Conservation (phyloP, 352 stramenopile genomes). For the Phytophthora megakarya region DNA sequence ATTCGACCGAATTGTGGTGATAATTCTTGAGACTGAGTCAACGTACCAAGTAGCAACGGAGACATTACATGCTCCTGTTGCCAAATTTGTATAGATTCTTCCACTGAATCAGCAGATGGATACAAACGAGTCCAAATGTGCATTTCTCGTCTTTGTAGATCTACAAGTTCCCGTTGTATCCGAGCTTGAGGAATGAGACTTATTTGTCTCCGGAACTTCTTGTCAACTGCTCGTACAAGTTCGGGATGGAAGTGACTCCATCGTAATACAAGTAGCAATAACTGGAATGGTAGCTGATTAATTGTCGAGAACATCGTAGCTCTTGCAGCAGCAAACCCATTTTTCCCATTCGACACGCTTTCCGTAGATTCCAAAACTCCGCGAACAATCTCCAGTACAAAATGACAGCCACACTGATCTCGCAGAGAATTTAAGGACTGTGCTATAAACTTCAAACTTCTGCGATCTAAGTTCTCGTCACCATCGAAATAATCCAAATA, state of each 20-base stretch:
- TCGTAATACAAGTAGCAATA: constrained; percentile 64
- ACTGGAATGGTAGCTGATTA: constrained; percentile 68
- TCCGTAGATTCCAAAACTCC: constrained; percentile 11
- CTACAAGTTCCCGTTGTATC: constrained; percentile 40
- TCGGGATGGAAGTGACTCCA: constrained; percentile 76
- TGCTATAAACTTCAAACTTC: constrained; percentile 15
- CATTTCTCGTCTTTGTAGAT: constrained; percentile 29
- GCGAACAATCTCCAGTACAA: constrained; percentile 59
- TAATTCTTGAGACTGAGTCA: not conserved
- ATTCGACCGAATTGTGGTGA: constrained; percentile 31
- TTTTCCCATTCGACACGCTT: not conserved
- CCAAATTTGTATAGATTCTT: not conserved
- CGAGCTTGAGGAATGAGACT: constrained; percentile 52
- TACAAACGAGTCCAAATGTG: constrained; percentile 43
- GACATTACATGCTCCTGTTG: constrained; percentile 5
- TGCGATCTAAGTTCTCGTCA: constrained; percentile 1
- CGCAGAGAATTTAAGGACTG: constrained; percentile 47
- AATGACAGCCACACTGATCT: constrained; percentile 55
- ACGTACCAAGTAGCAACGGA: not conserved
- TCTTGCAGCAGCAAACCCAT: constrained; percentile 7
- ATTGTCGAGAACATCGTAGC: constrained; percentile 42
- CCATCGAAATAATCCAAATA: constrained; percentile 4
- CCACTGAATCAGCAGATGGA: not conserved
- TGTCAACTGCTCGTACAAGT: constrained; percentile 39
- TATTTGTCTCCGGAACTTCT: constrained; percentile 58